Percentiles rank a stretch among this genome's conserved stretches.
These are phyloP conservation scores for Abrus pulchellus DNA, from an alignment of 306 rosid species.

Conservation along the genomic window DNA sequence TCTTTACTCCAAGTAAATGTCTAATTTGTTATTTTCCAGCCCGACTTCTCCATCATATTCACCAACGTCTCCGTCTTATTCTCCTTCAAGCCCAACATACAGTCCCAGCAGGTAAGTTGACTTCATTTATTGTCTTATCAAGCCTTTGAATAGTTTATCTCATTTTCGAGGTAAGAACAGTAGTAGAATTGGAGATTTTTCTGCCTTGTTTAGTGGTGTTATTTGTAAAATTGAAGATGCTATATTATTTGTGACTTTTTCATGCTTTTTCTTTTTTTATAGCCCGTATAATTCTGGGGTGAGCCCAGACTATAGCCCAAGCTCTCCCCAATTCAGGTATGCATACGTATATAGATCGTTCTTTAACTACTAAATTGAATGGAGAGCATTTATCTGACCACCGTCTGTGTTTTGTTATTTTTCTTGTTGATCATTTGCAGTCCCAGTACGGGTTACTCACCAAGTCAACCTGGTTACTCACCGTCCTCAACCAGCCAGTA, in stretches of 20 bases:
- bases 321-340: constrained; percentile 93
- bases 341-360: constrained; percentile 10
- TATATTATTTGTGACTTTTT: constrained; percentile 9
- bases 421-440: constrained; percentile 52
- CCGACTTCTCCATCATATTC: constrained; percentile 98
- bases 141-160: constrained; percentile 15
- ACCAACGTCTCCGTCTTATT: constrained; percentile 95
- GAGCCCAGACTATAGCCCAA: constrained; percentile 91
- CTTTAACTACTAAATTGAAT: constrained; percentile 5
- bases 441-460: constrained; percentile 98
- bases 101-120: constrained; percentile 92
- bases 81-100: constrained; percentile 97
- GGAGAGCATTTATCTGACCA: constrained; percentile 10
- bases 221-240: neutral
- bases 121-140: constrained; percentile 20
- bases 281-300: constrained; percentile 92
- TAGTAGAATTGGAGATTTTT: neutral
- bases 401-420: constrained; percentile 30
- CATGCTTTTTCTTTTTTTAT: constrained; percentile 30
- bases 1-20: constrained; percentile 39
- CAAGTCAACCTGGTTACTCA: constrained; percentile 98
- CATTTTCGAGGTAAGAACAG: neutral
- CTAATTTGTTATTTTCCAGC: constrained; percentile 58
- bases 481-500: constrained; percentile 96
- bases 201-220: neutral